Base-by-base conservation (phyloP, 805 yeast species). In the Grigorovia transvaalensis region DNA sequence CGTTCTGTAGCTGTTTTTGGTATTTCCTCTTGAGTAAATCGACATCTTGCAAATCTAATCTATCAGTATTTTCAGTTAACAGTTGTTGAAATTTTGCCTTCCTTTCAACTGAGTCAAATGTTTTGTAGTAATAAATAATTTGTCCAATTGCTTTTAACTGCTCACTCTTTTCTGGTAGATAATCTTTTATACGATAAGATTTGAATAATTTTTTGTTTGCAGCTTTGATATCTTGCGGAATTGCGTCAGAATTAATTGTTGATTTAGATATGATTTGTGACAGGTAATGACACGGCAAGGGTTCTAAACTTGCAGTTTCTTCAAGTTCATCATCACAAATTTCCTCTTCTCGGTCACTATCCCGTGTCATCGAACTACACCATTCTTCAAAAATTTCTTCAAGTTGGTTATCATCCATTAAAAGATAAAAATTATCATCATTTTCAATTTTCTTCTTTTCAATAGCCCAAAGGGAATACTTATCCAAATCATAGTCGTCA, bases 401-500 rank as follows among this genome's bases (percentile, higher is more conserved):
- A 40, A 82, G 63, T 9, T 59, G 58, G 18, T 60, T 54, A 44
- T 72, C 69, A 27, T 67, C 59, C 8, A 66, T 65, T 18, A 77
- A 52, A 1, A 53, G 50, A 23, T 66, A 61, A 57, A 70, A 79
- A 12, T 71, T 55, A 4, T 74, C 71, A 53, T 79, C 80, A n/a
- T 66, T 54, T 0, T 70, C 64, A 0, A 80, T 55, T 48, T 68
- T 69, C 12, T 60, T 56, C 11, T 73, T 63, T 59, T 78, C 81
- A 0, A 62, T 54, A 6, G 73, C 73, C 84, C 83, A 81, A 0
- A 74, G 57, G 1, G 74, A 66, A 51, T 60, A 75, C 0, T 81
- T 79, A 56, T 79, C 71, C 11, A 76, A 53, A 0, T 61, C 29
- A 20, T 58, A 46, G 9, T 59, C 65, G 4, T 61, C 60, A 9